These are phyloP conservation scores for Komagataella mondaviorum DNA, from an alignment of 805 yeast species.

Conservation along the genomic window DNA sequence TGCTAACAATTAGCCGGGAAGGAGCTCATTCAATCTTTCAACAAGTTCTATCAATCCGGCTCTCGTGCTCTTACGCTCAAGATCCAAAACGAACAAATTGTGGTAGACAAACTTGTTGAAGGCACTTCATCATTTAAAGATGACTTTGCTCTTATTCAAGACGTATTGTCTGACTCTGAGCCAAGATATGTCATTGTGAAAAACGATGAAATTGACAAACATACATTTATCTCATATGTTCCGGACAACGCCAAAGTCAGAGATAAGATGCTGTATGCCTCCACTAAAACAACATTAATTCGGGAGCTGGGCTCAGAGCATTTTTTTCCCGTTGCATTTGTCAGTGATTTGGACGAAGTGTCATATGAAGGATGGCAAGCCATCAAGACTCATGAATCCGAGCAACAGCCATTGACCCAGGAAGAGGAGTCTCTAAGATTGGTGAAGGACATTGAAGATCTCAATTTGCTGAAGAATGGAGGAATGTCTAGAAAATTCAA, in stretches of 20 bases:
- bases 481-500: conserved; percentile 11
- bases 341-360: conserved; percentile 46
- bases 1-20: conserved; percentile 19
- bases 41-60: conserved; percentile 19
- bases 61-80: conserved; percentile 16
- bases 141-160: conserved; percentile 22
- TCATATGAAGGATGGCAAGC: conserved; percentile 32
- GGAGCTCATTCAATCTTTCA: conserved; percentile 31
- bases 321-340: conserved; percentile 34
- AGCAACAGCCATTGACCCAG: conserved; percentile 36
- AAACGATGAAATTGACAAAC: conserved; percentile 13
- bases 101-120: conserved; percentile 18
- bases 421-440: conserved; percentile 40
- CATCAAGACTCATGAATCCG: conserved; percentile 20
- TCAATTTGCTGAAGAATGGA: conserved; percentile 9
- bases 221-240: conserved; percentile 64
- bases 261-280: conserved; percentile 87
- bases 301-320: conserved; percentile 55
- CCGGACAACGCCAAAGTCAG: conserved; percentile 80
- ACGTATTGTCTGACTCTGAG: conserved; percentile 18
- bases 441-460: conserved; percentile 29
- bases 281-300: conserved; percentile 66
- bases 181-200: conserved; percentile 40
- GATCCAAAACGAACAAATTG: conserved; percentile 16
- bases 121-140: conserved; percentile 16